Evolutionary conservation across 495 filamentous ascomycete genomes (phyloP).

Genomic region (Cryomyces minteri): DNA sequence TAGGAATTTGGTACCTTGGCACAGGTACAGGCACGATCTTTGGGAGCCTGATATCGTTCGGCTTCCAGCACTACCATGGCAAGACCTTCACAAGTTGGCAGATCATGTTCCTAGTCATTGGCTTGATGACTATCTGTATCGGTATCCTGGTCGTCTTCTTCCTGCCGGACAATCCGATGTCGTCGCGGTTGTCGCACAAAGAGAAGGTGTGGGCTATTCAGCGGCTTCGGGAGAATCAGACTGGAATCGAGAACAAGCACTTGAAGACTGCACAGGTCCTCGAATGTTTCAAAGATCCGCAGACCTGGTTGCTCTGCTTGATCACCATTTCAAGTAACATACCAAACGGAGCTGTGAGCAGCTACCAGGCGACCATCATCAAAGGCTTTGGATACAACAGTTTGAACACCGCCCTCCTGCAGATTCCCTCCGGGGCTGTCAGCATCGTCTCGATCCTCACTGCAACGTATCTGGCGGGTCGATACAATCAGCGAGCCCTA

Average conservation of each 20-base stretch:
- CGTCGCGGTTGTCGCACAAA: conserved; percentile 1
- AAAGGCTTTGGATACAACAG: conserved; percentile 4
- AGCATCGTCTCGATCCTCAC: conserved; percentile 2
- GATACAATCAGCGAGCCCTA: conserved; percentile 1
- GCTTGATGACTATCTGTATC: neutral
- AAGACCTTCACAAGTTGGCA: conserved; percentile 4
- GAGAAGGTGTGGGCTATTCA: conserved; percentile 4
- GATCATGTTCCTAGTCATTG: conserved; percentile 1
- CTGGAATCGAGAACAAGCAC: conserved; percentile 8
- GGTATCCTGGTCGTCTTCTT: conserved; percentile 2
- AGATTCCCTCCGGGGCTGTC: conserved; percentile 5
- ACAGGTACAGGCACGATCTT: conserved; percentile 1
- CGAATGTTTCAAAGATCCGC: conserved; percentile 4
- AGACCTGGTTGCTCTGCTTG: conserved; percentile 6
- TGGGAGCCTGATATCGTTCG: conserved; percentile 4
- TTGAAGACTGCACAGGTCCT: conserved; percentile 6
- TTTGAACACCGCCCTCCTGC: conserved; percentile 5
- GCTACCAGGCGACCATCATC: conserved; percentile 9
- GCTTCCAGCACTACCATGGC: conserved; percentile 6
- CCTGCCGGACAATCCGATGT: conserved; percentile 3
- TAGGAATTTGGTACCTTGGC: conserved; percentile 4
- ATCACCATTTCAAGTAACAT: neutral
- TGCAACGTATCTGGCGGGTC: conserved; percentile 1
- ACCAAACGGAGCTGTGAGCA: conserved; percentile 1
- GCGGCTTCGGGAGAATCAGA: conserved; percentile 9